These are phyloP conservation scores for Exsudoporus frostii DNA, from an alignment of 768 basidiomycete genomes.

Conservation along the genomic window DNA sequence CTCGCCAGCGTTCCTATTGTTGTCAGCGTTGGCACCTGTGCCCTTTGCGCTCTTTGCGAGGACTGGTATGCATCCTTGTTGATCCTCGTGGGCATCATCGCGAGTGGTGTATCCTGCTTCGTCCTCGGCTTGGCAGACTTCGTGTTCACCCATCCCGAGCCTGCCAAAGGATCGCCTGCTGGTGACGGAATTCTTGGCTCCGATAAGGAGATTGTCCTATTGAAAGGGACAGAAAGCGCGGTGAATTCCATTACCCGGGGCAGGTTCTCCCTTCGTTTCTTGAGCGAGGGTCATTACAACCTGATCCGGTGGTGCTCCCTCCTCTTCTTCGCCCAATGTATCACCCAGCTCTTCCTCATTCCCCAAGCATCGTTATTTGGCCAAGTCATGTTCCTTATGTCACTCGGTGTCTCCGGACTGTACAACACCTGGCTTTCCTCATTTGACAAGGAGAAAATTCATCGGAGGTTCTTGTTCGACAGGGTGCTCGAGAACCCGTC, in stretches of 20 bases:
- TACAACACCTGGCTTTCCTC: conserved; percentile 25
- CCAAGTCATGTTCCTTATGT: conserved; percentile 29
- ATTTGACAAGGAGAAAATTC: conserved; percentile 27
- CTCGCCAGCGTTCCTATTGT: conserved; percentile 19
- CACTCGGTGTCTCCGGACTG: conserved; percentile 25
- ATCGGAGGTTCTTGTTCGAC: conserved; percentile 14
- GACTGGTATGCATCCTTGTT: conserved; percentile 30
- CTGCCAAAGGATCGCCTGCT: conserved; percentile 22
- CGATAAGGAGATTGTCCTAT: conserved; percentile 19
- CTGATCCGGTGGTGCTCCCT: conserved; percentile 22
- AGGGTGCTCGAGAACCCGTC: conserved; percentile 9
- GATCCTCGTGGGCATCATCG: conserved; percentile 32
- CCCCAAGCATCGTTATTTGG: conserved; percentile 30
- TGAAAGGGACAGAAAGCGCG: conserved; percentile 27
- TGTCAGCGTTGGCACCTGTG: conserved; percentile 21
- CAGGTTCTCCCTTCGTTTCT: conserved; percentile 16
- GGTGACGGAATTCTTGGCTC: conserved; percentile 29
- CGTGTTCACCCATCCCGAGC: conserved; percentile 19
- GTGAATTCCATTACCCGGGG: conserved; percentile 30
- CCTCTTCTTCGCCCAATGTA: conserved; percentile 22
- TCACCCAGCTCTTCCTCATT: conserved; percentile 30
- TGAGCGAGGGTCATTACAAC: conserved; percentile 6
- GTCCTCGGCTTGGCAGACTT: conserved; percentile 24
- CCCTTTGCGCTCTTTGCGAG: conserved; percentile 12
- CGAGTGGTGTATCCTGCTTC: conserved; percentile 27